Evolutionary conservation across 306 rosid species (phyloP).

Genomic region (Lathyrus sativus): DNA sequence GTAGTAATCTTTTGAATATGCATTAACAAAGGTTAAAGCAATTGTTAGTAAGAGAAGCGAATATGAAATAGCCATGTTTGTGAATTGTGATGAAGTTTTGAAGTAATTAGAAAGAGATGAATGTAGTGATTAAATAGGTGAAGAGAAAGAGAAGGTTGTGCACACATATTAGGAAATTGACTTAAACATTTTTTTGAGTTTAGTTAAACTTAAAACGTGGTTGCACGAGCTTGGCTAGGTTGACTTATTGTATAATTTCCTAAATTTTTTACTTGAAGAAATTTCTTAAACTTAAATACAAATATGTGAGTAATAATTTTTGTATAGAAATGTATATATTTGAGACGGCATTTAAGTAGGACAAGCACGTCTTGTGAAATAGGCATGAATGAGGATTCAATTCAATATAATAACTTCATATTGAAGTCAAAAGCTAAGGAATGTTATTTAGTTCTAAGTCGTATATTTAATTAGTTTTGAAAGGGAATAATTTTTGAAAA

Average conservation of each 20-base stretch:
- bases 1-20: slow-evolving; percentile 29
- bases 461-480: not conserved
- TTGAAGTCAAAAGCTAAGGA: slow-evolving; percentile 21
- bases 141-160: slow-evolving; percentile 49
- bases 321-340: slow-evolving; percentile 17
- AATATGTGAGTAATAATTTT: too few species aligned
- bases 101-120: slow-evolving; percentile 15
- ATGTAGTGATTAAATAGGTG: slow-evolving; percentile 35
- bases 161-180: slow-evolving; percentile 53
- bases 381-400: slow-evolving; percentile 1
- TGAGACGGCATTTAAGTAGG: slow-evolving; percentile 27
- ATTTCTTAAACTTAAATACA: slow-evolving; percentile 9
- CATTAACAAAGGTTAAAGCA: slow-evolving; percentile 42
- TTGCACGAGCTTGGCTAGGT: slow-evolving; percentile 55
- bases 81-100: not conserved
- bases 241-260: slow-evolving; percentile 35
- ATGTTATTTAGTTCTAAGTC: not conserved
- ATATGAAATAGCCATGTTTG: slow-evolving; percentile 47
- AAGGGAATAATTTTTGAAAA: not conserved
- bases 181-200: slow-evolving; percentile 30
- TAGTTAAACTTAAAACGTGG: slow-evolving; percentile 49
- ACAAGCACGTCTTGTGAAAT: slow-evolving; percentile 21
- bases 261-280: not conserved
- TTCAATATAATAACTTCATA: slow-evolving; percentile 3
- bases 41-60: slow-evolving; percentile 39